These are phyloP conservation scores for Leccinum longicurvipes DNA, from an alignment of 768 basidiomycete genomes.

Conservation along the genomic window DNA sequence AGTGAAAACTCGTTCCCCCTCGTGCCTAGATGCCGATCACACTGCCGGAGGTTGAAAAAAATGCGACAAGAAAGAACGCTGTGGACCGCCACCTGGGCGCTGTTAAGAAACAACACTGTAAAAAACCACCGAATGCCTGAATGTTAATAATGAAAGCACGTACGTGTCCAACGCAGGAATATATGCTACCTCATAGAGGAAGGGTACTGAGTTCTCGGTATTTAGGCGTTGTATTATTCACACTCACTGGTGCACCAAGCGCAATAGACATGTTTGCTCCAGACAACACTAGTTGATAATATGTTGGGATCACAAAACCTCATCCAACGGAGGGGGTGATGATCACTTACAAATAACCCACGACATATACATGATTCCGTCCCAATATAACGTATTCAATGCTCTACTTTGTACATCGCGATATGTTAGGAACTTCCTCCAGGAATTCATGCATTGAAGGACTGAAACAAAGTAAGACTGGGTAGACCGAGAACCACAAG, in stretches of 20 bases:
- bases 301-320: background rate
- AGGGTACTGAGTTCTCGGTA: background rate
- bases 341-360: conserved; percentile 18
- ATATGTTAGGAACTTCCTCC: conserved; percentile 24
- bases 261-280: conserved; percentile 13
- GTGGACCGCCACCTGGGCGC: conserved; percentile 28
- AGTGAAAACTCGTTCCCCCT: background rate
- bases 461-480: conserved; percentile 8
- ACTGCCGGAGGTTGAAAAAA: conserved; percentile 26
- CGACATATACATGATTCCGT: conserved; percentile 28
- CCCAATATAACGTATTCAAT: conserved; percentile 24
- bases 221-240: background rate
- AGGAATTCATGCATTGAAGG: conserved; percentile 24
- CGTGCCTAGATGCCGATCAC: conserved; percentile 1
- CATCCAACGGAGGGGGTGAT: background rate
- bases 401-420: conserved; percentile 13
- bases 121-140: background rate
- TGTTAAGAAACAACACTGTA: background rate
- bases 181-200: conserved; percentile 8
- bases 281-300: conserved; percentile 9
- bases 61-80: conserved; percentile 27
- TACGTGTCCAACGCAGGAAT: conserved; percentile 21
- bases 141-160: conserved; percentile 1
- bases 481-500: background rate
- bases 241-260: conserved; percentile 19